These are phyloP conservation scores for Phlyctochytrium arcticum DNA, from an alignment of 192 early-diverging fungal species.

Conservation along the genomic window DNA sequence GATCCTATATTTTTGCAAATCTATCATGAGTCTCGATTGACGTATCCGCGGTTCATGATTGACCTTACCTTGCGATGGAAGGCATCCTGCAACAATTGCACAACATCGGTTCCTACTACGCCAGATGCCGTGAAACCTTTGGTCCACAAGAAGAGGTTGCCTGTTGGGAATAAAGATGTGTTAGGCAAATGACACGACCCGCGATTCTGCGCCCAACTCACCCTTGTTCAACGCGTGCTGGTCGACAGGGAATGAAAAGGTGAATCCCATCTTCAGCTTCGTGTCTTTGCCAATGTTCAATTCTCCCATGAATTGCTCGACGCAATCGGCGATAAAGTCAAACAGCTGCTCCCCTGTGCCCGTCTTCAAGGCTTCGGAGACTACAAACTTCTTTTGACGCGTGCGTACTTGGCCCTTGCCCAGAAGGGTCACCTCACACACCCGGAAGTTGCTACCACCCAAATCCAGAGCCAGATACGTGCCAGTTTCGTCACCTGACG, in stretches of 20 bases:
- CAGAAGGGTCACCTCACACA: constrained; percentile 75
- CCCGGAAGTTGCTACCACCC: constrained; percentile 91
- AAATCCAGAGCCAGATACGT: constrained; percentile 87
- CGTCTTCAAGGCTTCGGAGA: constrained; percentile 73
- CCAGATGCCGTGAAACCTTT: constrained; percentile 84
- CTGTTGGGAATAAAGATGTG: too few relatives aligned
- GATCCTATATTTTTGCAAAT: constrained; percentile 28
- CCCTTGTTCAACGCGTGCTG: constrained; percentile 60
- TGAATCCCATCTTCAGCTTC: constrained; percentile 66
- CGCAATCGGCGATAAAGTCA: constrained; percentile 88
- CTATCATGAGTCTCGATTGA: not conserved
- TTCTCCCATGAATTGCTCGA: constrained; percentile 65
- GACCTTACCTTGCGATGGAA: constrained; percentile 52
- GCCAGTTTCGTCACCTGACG: constrained; percentile 81
- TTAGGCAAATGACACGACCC: too few relatives aligned
- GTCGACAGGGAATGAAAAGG: constrained; percentile 90
- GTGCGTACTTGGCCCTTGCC: constrained; percentile 69
- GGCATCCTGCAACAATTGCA: constrained; percentile 79
- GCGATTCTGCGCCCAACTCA: not conserved
- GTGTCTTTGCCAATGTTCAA: not conserved
- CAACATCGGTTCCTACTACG: constrained; percentile 79
- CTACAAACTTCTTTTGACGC: constrained; percentile 68
- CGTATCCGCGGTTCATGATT: not conserved
- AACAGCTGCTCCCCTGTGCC: constrained; percentile 68
- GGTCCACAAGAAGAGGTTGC: constrained; percentile 52